phyloP scores from a whole-genome alignment of 2,329 filamentous ascomycete species.

The Verticillium isaacii region DNA sequence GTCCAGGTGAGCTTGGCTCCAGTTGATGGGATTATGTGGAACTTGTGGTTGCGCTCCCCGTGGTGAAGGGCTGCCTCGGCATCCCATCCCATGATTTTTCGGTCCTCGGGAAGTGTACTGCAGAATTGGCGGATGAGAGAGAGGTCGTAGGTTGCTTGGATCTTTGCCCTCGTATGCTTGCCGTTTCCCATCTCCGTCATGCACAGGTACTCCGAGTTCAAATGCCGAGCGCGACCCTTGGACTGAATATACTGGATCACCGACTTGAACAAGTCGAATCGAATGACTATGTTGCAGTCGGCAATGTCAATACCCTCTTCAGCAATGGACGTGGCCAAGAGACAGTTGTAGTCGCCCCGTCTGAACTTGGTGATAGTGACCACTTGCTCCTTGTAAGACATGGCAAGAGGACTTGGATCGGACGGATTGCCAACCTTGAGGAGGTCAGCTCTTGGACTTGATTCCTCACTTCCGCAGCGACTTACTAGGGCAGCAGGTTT shows the following conservation, averaged over 20 bases:
- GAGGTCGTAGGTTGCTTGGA: slow-evolving; percentile 58
- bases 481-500: slow-evolving; percentile 58
- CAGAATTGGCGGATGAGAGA: slow-evolving; percentile 71
- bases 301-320: slow-evolving; percentile 67
- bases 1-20: slow-evolving; percentile 76
- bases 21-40: slow-evolving; percentile 58
- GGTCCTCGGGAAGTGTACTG: slow-evolving; percentile 65
- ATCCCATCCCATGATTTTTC: slow-evolving; percentile 59
- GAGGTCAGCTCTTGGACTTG: background rate
- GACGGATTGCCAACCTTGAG: slow-evolving; percentile 6
- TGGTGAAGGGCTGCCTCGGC: slow-evolving; percentile 50
- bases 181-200: slow-evolving; percentile 73
- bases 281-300: slow-evolving; percentile 60
- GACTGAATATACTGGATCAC: slow-evolving; percentile 96
- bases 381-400: slow-evolving; percentile 71
- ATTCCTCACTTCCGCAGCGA: background rate
- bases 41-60: slow-evolving; percentile 42
- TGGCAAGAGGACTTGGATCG: slow-evolving; percentile 16
- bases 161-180: slow-evolving; percentile 50
- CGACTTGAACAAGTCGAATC: slow-evolving; percentile 85
- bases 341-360: slow-evolving; percentile 53
- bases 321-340: slow-evolving; percentile 63
- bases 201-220: slow-evolving; percentile 73
- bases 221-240: slow-evolving; percentile 75
- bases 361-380: slow-evolving; percentile 64